Conservation (phyloP, 768 basidiomycete genomes). For the Suillus tomentosus region DNA sequence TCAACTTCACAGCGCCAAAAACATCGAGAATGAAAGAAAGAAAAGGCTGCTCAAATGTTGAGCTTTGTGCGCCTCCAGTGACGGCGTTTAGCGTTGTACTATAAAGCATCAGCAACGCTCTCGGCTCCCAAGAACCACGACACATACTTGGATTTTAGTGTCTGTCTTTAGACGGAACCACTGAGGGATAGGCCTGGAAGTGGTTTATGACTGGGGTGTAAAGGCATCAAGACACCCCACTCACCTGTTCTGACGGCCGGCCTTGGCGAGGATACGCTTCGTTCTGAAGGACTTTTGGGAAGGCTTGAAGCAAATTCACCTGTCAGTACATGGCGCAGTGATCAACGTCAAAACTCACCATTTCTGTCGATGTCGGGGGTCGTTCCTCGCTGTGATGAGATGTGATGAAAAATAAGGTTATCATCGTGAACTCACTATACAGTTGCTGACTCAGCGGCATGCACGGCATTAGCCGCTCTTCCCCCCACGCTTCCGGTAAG, state of each 20-base stretch:
- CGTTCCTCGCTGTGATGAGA: constrained; percentile 29
- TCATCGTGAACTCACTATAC: constrained; percentile 35
- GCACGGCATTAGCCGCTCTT: constrained; percentile 8
- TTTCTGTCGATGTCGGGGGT: constrained; percentile 44
- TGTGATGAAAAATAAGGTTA: constrained; percentile 36
- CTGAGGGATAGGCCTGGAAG: constrained; percentile 87
- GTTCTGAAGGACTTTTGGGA: constrained; percentile 99
- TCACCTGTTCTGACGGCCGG: constrained; percentile 91
- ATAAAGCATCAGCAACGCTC: constrained; percentile 5
- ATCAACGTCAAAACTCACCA: constrained; percentile 41
- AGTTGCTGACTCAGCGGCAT: constrained; percentile 40
- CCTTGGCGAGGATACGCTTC: constrained; percentile 97
- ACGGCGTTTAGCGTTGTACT: constrained; percentile 96
- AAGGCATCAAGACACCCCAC: constrained; percentile 17
- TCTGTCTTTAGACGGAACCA: constrained; percentile 99
- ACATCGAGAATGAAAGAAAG: constrained; percentile 8
- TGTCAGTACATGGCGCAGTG: constrained; percentile 15
- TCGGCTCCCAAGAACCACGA: neutral
- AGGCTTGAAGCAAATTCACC: constrained; percentile 55
- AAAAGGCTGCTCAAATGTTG: constrained; percentile 68
- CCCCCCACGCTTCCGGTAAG: constrained; percentile 9
- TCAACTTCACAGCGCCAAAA: constrained; percentile 15
- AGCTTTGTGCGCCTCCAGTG: constrained; percentile 99
- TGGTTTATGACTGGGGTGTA: constrained; percentile 3
- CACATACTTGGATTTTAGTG: constrained; percentile 83